phyloP scores from a whole-genome alignment of 2,329 filamentous ascomycete genomes.

The Blastomyces parvus region DNA sequence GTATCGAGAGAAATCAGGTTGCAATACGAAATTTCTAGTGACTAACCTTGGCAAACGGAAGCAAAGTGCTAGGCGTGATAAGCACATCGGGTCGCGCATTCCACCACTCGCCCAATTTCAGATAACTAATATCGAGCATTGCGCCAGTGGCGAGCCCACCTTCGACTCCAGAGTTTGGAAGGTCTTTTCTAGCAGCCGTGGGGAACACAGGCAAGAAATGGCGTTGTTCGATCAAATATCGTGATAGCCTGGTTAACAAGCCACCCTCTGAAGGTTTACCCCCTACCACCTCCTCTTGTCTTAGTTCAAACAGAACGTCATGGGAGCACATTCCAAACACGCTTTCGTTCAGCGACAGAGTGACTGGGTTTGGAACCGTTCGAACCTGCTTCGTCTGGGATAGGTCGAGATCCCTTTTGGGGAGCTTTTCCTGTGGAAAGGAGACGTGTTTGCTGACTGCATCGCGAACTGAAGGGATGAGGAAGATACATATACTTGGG shows the following conservation, averaged over 20 bases:
- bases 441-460: slow-evolving; percentile 72
- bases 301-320: slow-evolving; percentile 73
- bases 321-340: slow-evolving; percentile 73
- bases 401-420: slow-evolving; percentile 62
- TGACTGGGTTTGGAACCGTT: slow-evolving; percentile 84
- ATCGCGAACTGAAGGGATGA: slow-evolving; percentile 76
- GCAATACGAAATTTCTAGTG: background rate
- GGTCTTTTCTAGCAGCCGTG: slow-evolving; percentile 56
- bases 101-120: slow-evolving; percentile 86
- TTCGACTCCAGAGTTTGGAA: slow-evolving; percentile 55
- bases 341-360: slow-evolving; percentile 76
- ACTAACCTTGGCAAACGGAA: slow-evolving; percentile 77
- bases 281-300: slow-evolving; percentile 59
- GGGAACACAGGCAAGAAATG: slow-evolving; percentile 89
- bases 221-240: slow-evolving; percentile 76
- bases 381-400: slow-evolving; percentile 55
- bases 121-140: slow-evolving; percentile 70
- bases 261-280: slow-evolving; percentile 49
- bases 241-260: slow-evolving; percentile 59
- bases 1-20: slow-evolving; percentile 2
- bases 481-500: slow-evolving; percentile 69
- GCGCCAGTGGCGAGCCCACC: slow-evolving; percentile 59
- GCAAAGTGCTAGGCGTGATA: slow-evolving; percentile 69
- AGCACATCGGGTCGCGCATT: slow-evolving; percentile 77
- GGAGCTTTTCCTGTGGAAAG: slow-evolving; percentile 71